phyloP scores from a whole-genome alignment of 371 early-diverging fungal genomes.

The Mucor irregularis region DNA sequence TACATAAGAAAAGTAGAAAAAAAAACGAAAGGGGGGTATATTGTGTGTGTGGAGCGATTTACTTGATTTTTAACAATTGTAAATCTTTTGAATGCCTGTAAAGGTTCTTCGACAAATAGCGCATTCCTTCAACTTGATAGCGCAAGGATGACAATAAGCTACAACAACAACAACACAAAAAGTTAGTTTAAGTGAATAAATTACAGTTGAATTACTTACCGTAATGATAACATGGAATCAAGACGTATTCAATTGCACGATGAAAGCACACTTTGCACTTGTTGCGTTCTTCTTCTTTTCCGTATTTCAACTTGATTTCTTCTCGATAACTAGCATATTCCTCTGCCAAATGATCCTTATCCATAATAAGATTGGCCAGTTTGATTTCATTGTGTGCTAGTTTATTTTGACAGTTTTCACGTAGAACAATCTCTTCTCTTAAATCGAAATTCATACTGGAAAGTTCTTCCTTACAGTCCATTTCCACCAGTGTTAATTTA shows the following conservation, averaged over 20 bases:
- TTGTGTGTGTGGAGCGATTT: no score
- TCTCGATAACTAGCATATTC: neutral
- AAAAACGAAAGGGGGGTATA: no score
- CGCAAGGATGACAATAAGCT: constrained; percentile 44
- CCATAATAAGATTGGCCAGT: constrained; percentile 2
- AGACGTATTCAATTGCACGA: constrained; percentile 27
- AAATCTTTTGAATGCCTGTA: constrained; percentile 29
- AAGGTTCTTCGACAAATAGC: constrained; percentile 37
- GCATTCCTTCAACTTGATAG: constrained; percentile 33
- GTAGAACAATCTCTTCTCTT: no score
- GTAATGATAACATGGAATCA: constrained; percentile 42
- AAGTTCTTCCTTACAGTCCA: constrained; percentile 9
- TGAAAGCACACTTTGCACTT: constrained; percentile 44
- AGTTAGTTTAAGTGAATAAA: neutral
- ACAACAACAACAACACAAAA: constrained; percentile 1
- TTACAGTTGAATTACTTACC: constrained; percentile 29
- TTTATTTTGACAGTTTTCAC: no score
- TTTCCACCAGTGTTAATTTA: no score
- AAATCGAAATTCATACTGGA: no score
- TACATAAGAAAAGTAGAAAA: no score
- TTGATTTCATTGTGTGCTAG: no score
- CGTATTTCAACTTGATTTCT: neutral
- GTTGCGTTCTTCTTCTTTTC: constrained; percentile 7
- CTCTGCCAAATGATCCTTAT: constrained; percentile 14
- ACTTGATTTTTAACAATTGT: constrained; percentile 3